Percentiles rank a stretch among this genome's conserved stretches.
Evolutionary conservation across 306 rosid genomes (phyloP).

Genomic region (Sindora glabra): DNA sequence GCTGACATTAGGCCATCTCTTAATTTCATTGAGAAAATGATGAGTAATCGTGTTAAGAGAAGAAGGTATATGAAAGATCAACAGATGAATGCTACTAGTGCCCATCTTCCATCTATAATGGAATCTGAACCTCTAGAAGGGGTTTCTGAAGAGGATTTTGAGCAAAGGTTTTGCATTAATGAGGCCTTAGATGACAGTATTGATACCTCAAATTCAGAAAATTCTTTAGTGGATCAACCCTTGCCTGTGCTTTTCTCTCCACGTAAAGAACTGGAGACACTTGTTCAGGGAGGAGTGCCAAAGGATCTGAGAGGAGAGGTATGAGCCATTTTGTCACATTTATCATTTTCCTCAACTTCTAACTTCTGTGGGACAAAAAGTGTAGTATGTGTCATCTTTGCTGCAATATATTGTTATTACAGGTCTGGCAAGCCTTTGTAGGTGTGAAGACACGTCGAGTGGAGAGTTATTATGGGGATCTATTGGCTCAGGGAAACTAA

Average conservation of each 20-base stretch:
- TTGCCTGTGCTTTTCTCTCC: constrained; percentile 31
- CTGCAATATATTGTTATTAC: constrained; percentile 47
- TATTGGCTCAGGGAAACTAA: constrained; percentile 58
- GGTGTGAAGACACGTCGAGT: constrained; percentile 78
- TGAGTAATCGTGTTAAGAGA: constrained; percentile 54
- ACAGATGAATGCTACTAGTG: constrained; percentile 16
- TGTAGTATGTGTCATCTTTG: constrained; percentile 21
- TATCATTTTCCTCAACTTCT: constrained; percentile 7
- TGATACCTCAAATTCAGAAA: constrained; percentile 21
- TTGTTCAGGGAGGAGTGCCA: constrained; percentile 87
- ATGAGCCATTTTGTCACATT: constrained; percentile 18
- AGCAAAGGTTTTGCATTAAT: constrained; percentile 15
- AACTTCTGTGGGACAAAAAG: constrained; percentile 13
- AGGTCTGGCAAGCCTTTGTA: constrained; percentile 98
- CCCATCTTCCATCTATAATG: constrained; percentile 36
- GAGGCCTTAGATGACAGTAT: constrained; percentile 17
- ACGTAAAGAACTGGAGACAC: constrained; percentile 74
- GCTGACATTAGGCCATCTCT: constrained; percentile 57
- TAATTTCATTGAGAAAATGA: constrained; percentile 44
- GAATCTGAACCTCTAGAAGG: constrained; percentile 28
- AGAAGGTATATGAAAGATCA: constrained; percentile 28
- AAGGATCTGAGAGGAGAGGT: constrained; percentile 98
- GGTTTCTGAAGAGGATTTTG: constrained; percentile 24
- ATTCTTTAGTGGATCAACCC: constrained; percentile 20
- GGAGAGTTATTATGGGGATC: constrained; percentile 64